phyloP scores from a whole-genome alignment of 805 yeast genomes.

The Saturnispora hagleri region DNA sequence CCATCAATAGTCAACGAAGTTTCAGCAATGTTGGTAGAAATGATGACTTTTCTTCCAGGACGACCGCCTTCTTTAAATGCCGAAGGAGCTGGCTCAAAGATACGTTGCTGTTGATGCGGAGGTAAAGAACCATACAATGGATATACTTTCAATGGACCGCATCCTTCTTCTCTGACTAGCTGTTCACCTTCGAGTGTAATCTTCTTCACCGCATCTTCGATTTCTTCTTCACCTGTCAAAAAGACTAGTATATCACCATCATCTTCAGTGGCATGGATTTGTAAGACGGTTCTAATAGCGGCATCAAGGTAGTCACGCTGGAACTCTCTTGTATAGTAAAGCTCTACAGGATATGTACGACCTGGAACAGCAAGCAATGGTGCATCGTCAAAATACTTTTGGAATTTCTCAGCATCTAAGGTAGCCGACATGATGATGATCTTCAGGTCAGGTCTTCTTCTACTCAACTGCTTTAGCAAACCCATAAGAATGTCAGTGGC shows the following conservation, averaged over 20 bases:
- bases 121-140: constrained; percentile 96
- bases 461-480: constrained; percentile 69
- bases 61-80: constrained; percentile 65
- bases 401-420: constrained; percentile 80
- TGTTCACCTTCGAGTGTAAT: constrained; percentile 84
- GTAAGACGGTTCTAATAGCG: constrained; percentile 89
- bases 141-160: constrained; percentile 84
- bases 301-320: constrained; percentile 93
- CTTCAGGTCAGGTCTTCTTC: constrained; percentile 79
- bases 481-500: constrained; percentile 98
- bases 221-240: constrained; percentile 95
- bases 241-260: constrained; percentile 84
- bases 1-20: constrained; percentile 97
- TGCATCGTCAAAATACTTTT: constrained; percentile 77
- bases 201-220: constrained; percentile 92
- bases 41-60: constrained; percentile 91
- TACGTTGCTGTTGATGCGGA: constrained; percentile 89
- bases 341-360: constrained; percentile 95
- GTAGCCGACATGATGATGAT: constrained; percentile 97
- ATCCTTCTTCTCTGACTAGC: constrained; percentile 74
- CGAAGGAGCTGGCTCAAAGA: constrained; percentile 83
- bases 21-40: constrained; percentile 94
- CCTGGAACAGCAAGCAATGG: constrained; percentile 96
- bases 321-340: constrained; percentile 92
- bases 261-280: constrained; percentile 93